phyloP scores from a whole-genome alignment of 257 asterid species.

The Fraxinus excelsior region DNA sequence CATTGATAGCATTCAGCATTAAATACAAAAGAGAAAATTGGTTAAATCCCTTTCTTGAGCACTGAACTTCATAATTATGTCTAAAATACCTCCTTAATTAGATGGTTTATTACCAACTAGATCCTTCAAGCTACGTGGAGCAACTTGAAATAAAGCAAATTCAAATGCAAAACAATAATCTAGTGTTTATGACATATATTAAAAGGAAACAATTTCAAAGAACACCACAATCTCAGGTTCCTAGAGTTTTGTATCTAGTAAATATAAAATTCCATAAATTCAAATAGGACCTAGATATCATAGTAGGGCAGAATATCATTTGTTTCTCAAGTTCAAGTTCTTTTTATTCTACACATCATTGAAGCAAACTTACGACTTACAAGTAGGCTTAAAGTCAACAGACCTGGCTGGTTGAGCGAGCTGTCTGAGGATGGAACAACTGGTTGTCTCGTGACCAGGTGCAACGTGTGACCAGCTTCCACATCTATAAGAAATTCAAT shows the following conservation, averaged over 20 bases:
- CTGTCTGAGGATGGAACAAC: constrained; percentile 48
- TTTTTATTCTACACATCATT: background rate
- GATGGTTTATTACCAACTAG: background rate
- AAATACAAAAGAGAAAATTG: no score
- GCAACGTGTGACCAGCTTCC: constrained; percentile 97
- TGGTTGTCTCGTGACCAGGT: constrained; percentile 87
- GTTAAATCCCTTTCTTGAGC: background rate
- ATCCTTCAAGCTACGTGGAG: background rate
- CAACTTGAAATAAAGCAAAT: background rate
- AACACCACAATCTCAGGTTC: background rate
- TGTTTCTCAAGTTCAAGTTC: constrained; percentile 17
- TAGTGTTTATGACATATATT: background rate
- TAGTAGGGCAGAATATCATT: constrained; percentile 2
- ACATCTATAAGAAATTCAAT: constrained; percentile 60
- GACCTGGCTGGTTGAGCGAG: constrained; percentile 58
- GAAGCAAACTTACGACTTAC: constrained; percentile 3
- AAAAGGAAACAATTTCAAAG: no score
- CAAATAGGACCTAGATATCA: background rate
- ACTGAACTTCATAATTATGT: background rate
- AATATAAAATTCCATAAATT: constrained; percentile 9
- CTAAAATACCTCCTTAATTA: no score
- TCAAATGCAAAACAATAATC: background rate
- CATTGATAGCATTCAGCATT: background rate
- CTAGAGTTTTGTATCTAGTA: background rate
- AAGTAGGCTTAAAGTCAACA: background rate